Conservation (phyloP, 495 filamentous ascomycete species). For the Apiosordaria backusii region DNA sequence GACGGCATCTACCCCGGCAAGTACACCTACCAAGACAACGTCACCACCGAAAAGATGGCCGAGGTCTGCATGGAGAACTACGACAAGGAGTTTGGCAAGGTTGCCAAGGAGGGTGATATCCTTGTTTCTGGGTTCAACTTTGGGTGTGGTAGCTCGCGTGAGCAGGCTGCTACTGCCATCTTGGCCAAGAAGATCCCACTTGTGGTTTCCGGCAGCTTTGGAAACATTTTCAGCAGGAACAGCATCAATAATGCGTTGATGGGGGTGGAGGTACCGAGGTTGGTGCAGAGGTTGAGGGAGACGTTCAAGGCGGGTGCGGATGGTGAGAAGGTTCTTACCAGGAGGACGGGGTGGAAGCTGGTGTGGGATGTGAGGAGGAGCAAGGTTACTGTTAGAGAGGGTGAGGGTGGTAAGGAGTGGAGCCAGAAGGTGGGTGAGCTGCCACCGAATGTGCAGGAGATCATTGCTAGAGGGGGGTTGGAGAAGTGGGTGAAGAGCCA, state of each 20-base stretch:
- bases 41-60: conserved; percentile 75
- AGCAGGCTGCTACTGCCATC: conserved; percentile 88
- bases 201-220: conserved; percentile 80
- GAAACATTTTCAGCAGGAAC: conserved; percentile 86
- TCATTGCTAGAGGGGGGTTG: conserved; percentile 74
- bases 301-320: conserved; percentile 48
- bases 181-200: conserved; percentile 80
- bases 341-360: conserved; percentile 84
- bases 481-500: conserved; percentile 81
- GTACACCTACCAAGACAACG: conserved; percentile 82
- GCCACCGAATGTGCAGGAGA: conserved; percentile 86
- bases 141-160: conserved; percentile 74
- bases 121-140: conserved; percentile 90
- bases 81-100: conserved; percentile 60
- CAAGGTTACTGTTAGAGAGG: conserved; percentile 65
- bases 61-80: conserved; percentile 92
- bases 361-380: conserved; percentile 78
- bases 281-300: conserved; percentile 67
- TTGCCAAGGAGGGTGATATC: conserved; percentile 67
- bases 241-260: conserved; percentile 91
- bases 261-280: conserved; percentile 72
- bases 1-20: conserved; percentile 82
- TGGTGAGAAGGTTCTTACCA: conserved; percentile 55
- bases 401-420: conserved; percentile 60
- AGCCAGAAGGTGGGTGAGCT: conserved; percentile 78